phyloP scores from a whole-genome alignment of 2,329 filamentous ascomycete genomes.

The Zymoseptoria crescenta region DNA sequence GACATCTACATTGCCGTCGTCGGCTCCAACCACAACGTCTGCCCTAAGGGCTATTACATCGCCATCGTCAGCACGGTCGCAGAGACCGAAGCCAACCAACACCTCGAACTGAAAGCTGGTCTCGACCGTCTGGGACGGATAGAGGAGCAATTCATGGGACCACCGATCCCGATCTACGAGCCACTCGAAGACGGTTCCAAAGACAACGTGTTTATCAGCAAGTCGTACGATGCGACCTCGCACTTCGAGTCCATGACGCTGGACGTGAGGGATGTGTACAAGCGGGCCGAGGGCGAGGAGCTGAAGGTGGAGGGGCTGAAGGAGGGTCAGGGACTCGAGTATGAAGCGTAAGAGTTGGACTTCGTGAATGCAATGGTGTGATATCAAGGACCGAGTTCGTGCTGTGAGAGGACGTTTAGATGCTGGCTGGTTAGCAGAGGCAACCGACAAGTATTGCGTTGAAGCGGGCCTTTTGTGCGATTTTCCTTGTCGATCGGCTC shows the following conservation, averaged over 20 bases:
- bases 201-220: conserved; percentile 94
- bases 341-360: conserved; percentile 44
- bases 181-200: conserved; percentile 72
- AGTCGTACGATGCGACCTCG: conserved; percentile 95
- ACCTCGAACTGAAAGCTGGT: conserved; percentile 86
- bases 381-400: background rate
- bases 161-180: conserved; percentile 89
- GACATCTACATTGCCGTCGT: conserved; percentile 97
- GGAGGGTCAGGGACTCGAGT: conserved; percentile 65
- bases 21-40: conserved; percentile 93
- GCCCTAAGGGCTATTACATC: conserved; percentile 97
- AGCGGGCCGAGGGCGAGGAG: conserved; percentile 72
- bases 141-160: conserved; percentile 94
- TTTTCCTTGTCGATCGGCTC: background rate
- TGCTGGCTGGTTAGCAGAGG: background rate
- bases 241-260: conserved; percentile 95
- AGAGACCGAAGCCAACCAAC: conserved; percentile 84
- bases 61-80: conserved; percentile 97
- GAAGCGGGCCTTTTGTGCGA: background rate
- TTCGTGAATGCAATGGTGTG: background rate
- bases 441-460: background rate
- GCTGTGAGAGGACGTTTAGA: background rate
- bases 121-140: conserved; percentile 87
- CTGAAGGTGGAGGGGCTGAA: conserved; percentile 80
- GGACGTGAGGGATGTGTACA: conserved; percentile 91